Conservation (phyloP, 768 basidiomycete species). For the Ramaria rubella region DNA sequence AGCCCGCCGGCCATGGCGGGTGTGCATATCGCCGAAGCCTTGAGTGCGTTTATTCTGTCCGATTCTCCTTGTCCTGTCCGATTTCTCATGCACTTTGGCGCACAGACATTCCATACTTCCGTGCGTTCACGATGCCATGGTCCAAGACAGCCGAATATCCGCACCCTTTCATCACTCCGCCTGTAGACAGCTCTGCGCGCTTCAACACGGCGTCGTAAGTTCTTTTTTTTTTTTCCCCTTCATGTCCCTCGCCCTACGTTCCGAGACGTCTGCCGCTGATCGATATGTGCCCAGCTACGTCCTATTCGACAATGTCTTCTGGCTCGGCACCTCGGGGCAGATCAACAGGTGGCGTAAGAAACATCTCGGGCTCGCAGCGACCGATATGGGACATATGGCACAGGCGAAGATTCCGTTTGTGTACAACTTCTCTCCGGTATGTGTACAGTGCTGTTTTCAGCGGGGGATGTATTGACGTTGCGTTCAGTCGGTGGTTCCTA, state of each 20-base stretch:
- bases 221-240: not conserved
- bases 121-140: slow-evolving; percentile 60
- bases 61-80: not conserved
- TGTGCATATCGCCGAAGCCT: slow-evolving; percentile 64
- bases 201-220: slow-evolving; percentile 56
- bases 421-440: slow-evolving; percentile 59
- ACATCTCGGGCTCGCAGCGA: slow-evolving; percentile 40
- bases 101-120: slow-evolving; percentile 56
- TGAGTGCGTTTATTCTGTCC: slow-evolving; percentile 34
- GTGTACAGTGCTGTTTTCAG: slow-evolving; percentile 5
- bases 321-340: slow-evolving; percentile 58
- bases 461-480: not conserved
- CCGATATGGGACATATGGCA: slow-evolving; percentile 53
- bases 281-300: slow-evolving; percentile 46
- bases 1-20: slow-evolving; percentile 66
- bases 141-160: slow-evolving; percentile 56
- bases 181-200: slow-evolving; percentile 48
- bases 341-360: slow-evolving; percentile 61
- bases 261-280: no score
- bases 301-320: slow-evolving; percentile 58
- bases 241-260: not conserved
- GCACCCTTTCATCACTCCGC: slow-evolving; percentile 56
- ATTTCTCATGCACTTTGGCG: not conserved
- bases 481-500: slow-evolving; percentile 49
- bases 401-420: slow-evolving; percentile 57